Base-by-base conservation (phyloP, 306 rosid genomes). In the Fragaria ananassa region DNA sequence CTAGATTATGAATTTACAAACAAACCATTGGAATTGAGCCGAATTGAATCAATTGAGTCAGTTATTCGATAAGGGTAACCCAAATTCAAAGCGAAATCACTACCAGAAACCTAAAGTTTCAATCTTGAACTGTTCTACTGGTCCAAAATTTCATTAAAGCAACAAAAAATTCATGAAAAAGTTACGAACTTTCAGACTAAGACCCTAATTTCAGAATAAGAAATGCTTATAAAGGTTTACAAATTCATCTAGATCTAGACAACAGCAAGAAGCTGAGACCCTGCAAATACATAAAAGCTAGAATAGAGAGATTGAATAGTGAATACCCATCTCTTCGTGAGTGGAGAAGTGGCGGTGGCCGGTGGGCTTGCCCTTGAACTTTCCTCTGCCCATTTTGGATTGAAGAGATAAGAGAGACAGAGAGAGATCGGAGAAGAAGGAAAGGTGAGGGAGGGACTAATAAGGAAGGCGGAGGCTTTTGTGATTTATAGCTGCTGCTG, bases 321-420 rank as follows among this genome's bases (percentile, higher is more conserved):
- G 58, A 44, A 85, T 84, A 91, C 98, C 85, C 51, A 93, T 67
- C 71, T 93, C 97, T 72, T 94, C 97, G 13, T 88, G 93, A 46
- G 95, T 90, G 70, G 98, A 94, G 82, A 90, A 94, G 76, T 92
- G 89, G 87, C 98, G 98, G 80, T 87, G 96, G 17, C 98, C 98
- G 68, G 98, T 94, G 79, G 98, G 97, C 90, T 94, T 91, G 87
- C 88, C 82, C 91, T 91, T 94, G 95, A 80, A 91, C 89, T 90
- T 94, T 81, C 98, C 98, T 80, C 98, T 86, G 75, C 97, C 98
- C 98, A 94, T 94, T 72, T 77, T 45, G n/a, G 46, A 74, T 66
- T 71, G 46, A 73, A 13, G 39, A 56, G 17, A 61, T 31, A 14
- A 27, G 4, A 7, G 35, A 53, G 21, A 13, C 12, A 35, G 12